Percentiles rank a stretch among this genome's conserved stretches.
These are phyloP conservation scores for Rubia yunnanensis DNA, from an alignment of 257 asterid genomes.

Conservation along the genomic window DNA sequence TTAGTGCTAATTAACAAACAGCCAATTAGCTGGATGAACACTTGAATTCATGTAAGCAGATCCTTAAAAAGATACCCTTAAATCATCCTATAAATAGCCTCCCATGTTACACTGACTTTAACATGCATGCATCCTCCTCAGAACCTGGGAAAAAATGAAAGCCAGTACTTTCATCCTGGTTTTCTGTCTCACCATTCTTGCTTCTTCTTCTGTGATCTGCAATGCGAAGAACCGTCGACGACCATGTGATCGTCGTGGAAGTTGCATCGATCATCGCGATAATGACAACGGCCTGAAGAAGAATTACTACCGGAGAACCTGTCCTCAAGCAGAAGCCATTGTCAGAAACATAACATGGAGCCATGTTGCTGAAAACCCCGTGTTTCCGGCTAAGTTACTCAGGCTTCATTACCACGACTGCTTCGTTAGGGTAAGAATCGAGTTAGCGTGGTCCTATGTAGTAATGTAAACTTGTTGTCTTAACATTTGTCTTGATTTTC, in stretches of 20 bases:
- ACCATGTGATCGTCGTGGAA: neutral
- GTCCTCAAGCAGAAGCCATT: slow-evolving; percentile 20
- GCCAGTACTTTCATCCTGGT: neutral
- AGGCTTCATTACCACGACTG: slow-evolving; percentile 36
- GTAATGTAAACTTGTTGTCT: no score
- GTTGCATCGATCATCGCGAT: neutral
- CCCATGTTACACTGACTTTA: neutral
- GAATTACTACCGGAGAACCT: slow-evolving; percentile 12
- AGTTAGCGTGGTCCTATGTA: no score
- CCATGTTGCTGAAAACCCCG: slow-evolving; percentile 9
- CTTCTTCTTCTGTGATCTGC: neutral
- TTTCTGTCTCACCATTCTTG: slow-evolving; percentile 6
- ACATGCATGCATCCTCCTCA: neutral
- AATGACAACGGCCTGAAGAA: neutral
- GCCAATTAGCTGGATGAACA: neutral
- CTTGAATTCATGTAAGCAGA: neutral
- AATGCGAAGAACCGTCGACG: neutral
- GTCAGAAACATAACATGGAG: slow-evolving; percentile 19
- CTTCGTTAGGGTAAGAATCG: slow-evolving; percentile 20
- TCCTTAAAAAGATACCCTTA: neutral
- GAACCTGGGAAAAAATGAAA: neutral
- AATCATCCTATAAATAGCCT: neutral
- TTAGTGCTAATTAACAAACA: neutral
- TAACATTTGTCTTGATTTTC: neutral
- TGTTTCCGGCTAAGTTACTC: slow-evolving; percentile 24